These are phyloP conservation scores for Blastobotrys persicus DNA, from an alignment of 1,139 yeast species.

Conservation along the genomic window DNA sequence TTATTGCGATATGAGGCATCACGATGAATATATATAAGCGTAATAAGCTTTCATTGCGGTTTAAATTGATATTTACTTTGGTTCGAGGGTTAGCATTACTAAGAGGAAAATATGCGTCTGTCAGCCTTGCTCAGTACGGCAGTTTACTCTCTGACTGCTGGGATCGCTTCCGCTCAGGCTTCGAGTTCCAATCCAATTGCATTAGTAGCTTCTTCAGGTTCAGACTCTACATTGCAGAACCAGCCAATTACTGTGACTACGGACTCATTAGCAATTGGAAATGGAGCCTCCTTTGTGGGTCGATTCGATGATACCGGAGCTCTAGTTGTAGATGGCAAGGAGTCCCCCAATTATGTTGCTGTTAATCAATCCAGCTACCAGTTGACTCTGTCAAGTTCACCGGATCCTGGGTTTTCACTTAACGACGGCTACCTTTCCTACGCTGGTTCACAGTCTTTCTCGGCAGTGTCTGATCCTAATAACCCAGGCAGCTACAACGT, in stretches of 20 bases:
- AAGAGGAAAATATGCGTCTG: constrained; percentile 5
- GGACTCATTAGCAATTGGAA: constrained; percentile 10
- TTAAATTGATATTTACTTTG: neutral
- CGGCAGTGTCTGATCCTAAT: constrained; percentile 19
- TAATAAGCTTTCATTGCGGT: neutral
- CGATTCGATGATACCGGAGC: constrained; percentile 7
- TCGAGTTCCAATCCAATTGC: neutral
- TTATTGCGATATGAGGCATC: neutral
- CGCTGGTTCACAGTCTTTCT: constrained; percentile 19
- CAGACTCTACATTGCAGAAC: constrained; percentile 17
- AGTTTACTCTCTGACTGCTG: neutral
- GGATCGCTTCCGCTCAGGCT: constrained; percentile 10
- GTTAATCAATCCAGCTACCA: constrained; percentile 11
- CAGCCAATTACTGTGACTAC: constrained; percentile 9
- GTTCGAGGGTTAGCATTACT: neutral
- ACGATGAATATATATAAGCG: neutral
- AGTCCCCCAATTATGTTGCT: neutral
- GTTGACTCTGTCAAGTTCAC: constrained; percentile 1
- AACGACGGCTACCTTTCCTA: constrained; percentile 18
- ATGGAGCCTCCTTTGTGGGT: constrained; percentile 7
- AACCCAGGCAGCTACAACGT: constrained; percentile 18
- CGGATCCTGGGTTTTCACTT: constrained; percentile 8
- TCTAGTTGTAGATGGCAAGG: constrained; percentile 5
- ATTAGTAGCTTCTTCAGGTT: constrained; percentile 8
- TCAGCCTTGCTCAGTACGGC: constrained; percentile 2